Evolutionary conservation across 768 basidiomycete species (phyloP).

Genomic region (Russula foetens): DNA sequence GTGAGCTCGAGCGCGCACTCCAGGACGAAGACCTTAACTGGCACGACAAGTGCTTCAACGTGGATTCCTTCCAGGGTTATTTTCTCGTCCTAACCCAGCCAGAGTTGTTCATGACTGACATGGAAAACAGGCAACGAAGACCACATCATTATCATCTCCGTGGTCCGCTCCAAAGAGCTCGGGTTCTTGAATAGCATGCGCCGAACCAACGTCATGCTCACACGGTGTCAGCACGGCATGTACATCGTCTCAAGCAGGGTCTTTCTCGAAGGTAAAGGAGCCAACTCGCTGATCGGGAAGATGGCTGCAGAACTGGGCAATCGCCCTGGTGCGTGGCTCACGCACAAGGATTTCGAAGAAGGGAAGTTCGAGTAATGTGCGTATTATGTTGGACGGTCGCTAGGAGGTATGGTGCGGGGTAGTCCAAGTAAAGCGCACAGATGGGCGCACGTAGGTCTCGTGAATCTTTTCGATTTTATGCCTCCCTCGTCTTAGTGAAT

Average conservation of each 20-base stretch:
- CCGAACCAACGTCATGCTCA: too few species aligned
- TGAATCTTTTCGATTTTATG: neutral
- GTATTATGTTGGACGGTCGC: neutral
- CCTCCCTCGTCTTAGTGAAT: neutral
- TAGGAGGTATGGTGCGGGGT: neutral
- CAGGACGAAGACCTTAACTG: too few species aligned
- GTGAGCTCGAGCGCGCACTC: too few species aligned
- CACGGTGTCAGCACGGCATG: too few species aligned
- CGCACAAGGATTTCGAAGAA: constrained; percentile 29
- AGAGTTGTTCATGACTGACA: neutral
- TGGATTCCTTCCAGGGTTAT: constrained; percentile 74
- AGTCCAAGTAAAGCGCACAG: neutral
- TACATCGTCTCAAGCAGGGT: constrained; percentile 46
- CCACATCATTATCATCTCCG: too few species aligned
- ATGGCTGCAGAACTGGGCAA: constrained; percentile 29
- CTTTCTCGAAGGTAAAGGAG: constrained; percentile 50
- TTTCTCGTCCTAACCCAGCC: neutral
- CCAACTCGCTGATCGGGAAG: constrained; percentile 36
- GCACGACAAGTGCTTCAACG: too few species aligned
- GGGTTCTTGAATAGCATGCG: constrained; percentile 67
- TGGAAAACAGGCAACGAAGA: constrained; percentile 67
- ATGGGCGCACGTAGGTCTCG: neutral
- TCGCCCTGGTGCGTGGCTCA: constrained; percentile 28
- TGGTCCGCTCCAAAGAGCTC: constrained; percentile 47
- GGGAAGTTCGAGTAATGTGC: too few species aligned